These are phyloP conservation scores for Pythium angustatum DNA, from an alignment of 352 stramenopile species.

Conservation along the genomic window DNA sequence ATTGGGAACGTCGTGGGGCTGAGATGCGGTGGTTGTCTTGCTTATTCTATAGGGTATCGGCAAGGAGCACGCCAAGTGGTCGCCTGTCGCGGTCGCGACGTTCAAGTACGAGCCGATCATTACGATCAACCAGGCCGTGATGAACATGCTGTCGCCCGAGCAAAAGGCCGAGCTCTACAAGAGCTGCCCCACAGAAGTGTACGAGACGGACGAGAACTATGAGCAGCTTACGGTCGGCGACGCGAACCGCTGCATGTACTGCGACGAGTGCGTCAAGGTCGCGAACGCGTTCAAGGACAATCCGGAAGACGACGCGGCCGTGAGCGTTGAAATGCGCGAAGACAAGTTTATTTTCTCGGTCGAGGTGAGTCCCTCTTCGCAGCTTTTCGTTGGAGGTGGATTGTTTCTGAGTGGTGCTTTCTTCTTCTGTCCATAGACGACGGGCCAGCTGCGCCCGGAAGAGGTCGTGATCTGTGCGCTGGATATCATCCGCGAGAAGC, in stretches of 20 bases:
- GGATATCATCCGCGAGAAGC: slow-evolving; percentile 85
- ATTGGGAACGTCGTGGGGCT: not conserved
- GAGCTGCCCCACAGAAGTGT: slow-evolving; percentile 93
- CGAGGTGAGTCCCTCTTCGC: slow-evolving; percentile 54
- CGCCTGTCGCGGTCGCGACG: slow-evolving; percentile 93
- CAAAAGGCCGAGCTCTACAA: slow-evolving; percentile 96
- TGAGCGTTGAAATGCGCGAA: slow-evolving; percentile 86
- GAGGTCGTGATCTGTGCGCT: slow-evolving; percentile 87
- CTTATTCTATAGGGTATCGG: slow-evolving; percentile 92
- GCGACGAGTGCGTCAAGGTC: slow-evolving; percentile 93
- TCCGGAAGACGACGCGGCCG: slow-evolving; percentile 94
- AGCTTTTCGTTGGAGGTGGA: not conserved
- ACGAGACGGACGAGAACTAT: slow-evolving; percentile 92
- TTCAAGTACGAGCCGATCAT: slow-evolving; percentile 93
- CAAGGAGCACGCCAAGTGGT: slow-evolving; percentile 99
- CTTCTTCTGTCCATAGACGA: too few relatives aligned
- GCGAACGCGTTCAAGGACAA: slow-evolving; percentile 94
- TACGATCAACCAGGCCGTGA: slow-evolving; percentile 89
- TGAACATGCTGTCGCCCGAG: slow-evolving; percentile 92
- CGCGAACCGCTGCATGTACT: slow-evolving; percentile 92
- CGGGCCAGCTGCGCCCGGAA: slow-evolving; percentile 80
- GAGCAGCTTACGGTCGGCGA: slow-evolving; percentile 74
- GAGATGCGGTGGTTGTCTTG: not conserved
- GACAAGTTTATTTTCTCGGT: slow-evolving; percentile 97
- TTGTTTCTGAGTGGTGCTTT: not conserved